A percentile compares a stretch with the other conserved stretches of the same genome.
phyloP scores from a whole-genome alignment of 2,329 filamentous ascomycete genomes.

The Neopestalotiopsis sp. region DNA sequence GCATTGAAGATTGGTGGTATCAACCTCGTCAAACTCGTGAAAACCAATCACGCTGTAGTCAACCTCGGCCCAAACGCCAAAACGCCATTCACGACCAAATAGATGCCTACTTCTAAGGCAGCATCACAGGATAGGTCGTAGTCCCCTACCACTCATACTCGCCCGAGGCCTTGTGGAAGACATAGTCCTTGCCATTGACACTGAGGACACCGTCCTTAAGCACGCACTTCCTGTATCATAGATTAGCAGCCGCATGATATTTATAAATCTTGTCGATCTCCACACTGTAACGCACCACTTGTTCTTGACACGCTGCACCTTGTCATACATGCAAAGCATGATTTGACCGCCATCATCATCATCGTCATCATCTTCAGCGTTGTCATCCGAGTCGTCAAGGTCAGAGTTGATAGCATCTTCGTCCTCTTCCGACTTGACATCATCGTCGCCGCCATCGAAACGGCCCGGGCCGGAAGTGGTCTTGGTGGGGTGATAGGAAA shows the following conservation, averaged over 20 bases:
- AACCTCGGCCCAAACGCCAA: neutral
- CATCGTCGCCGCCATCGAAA: constrained; percentile 69
- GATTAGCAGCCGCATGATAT: constrained; percentile 23
- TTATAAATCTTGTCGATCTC: neutral
- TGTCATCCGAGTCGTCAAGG: constrained; percentile 92
- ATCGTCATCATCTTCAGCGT: constrained; percentile 81
- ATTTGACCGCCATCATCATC: constrained; percentile 87
- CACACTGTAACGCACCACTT: constrained; percentile 69
- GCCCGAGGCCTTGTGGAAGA: constrained; percentile 96
- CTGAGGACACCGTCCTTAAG: constrained; percentile 96
- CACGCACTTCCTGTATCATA: constrained; percentile 81
- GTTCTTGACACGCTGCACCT: constrained; percentile 98
- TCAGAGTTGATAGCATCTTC: constrained; percentile 99
- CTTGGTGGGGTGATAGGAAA: constrained; percentile 28
- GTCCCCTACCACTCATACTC: constrained; percentile 94
- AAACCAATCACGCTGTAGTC: neutral
- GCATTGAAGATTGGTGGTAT: neutral
- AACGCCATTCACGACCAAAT: constrained; percentile 1
- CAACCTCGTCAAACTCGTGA: neutral
- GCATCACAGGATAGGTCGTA: neutral
- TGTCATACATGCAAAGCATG: constrained; percentile 99
- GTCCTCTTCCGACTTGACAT: constrained; percentile 72
- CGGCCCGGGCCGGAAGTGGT: constrained; percentile 46
- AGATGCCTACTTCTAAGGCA: neutral
- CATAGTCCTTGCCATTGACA: constrained; percentile 92